Percentiles rank a stretch among this genome's conserved stretches.
Conservation (phyloP, 352 stramenopile genomes). For the Blastocystis sp. region DNA sequence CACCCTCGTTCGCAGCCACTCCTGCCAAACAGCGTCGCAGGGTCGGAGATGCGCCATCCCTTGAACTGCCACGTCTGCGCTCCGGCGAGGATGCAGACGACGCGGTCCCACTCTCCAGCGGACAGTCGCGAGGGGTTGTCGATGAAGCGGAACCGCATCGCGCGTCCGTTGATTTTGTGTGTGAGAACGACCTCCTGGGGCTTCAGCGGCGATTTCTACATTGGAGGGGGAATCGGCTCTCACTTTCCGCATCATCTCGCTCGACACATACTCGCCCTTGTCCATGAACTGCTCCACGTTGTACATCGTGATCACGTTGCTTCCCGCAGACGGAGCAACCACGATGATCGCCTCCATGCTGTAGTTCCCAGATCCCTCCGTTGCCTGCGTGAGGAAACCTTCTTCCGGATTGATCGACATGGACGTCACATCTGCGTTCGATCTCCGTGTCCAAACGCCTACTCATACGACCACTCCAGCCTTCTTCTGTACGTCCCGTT, state of each 20-base stretch:
- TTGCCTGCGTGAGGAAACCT: conserved; percentile 23
- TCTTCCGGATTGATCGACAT: conserved; percentile 37
- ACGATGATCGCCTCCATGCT: conserved; percentile 36
- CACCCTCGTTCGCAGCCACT: not conserved
- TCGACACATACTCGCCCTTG: conserved; percentile 10
- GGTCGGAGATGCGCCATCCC: not conserved
- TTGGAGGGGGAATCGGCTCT: not conserved
- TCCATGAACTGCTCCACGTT: conserved; percentile 49
- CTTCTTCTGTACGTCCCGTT: not conserved
- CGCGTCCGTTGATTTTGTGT: not conserved
- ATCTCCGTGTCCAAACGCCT: not conserved
- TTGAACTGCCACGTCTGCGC: conserved; percentile 27
- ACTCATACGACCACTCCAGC: conserved; percentile 45
- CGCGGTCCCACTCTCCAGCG: not conserved
- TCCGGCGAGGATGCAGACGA: conserved; percentile 43
- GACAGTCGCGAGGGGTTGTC: conserved; percentile 2
- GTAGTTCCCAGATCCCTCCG: not conserved
- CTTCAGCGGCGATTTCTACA: conserved; percentile 30
- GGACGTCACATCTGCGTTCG: not conserved
- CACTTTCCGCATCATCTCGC: conserved; percentile 28
- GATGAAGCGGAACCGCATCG: conserved; percentile 44
- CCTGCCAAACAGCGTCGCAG: conserved; percentile 15
- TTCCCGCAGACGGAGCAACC: conserved; percentile 15
- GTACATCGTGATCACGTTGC: conserved; percentile 53
- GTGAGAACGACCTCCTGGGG: conserved; percentile 5